Evolutionary conservation across 371 early-diverging fungal genomes (phyloP).

Genomic region (Aphelidium insulamus): DNA sequence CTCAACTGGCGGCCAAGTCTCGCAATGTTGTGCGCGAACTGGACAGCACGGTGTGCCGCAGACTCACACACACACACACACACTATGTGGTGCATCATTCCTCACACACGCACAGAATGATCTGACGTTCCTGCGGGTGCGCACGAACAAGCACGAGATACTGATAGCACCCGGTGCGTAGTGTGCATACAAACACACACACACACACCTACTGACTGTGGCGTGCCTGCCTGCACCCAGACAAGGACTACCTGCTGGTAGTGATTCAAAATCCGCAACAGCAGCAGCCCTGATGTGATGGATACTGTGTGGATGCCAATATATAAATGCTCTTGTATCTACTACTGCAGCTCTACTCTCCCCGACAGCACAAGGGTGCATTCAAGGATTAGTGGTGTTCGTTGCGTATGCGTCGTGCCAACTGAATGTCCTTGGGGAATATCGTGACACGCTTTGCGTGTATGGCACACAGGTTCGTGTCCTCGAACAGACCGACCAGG

Average conservation of each 20-base stretch:
- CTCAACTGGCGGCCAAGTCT: constrained; percentile 44
- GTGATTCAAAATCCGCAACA: constrained; percentile 59
- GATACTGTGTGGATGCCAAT: no score
- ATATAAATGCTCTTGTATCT: no score
- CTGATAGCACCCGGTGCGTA: constrained; percentile 70
- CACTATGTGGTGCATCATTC: no score
- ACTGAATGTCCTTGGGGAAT: constrained; percentile 96
- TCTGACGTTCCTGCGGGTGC: constrained; percentile 69
- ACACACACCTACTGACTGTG: background rate
- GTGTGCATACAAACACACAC: background rate
- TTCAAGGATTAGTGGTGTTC: constrained; percentile 71
- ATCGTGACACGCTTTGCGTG: constrained; percentile 99
- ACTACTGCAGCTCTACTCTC: no score
- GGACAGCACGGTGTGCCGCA: no score
- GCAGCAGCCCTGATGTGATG: no score
- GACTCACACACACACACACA: no score
- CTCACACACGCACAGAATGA: constrained; percentile 63
- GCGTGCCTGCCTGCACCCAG: constrained; percentile 11
- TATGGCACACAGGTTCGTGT: constrained; percentile 96
- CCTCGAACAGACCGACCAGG: constrained; percentile 86
- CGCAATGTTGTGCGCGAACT: constrained; percentile 36
- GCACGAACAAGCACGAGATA: constrained; percentile 82
- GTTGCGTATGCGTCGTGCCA: constrained; percentile 87
- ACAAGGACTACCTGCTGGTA: constrained; percentile 67
- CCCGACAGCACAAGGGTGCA: no score